Percentiles rank a stretch among this genome's conserved stretches.
Evolutionary conservation across 495 filamentous ascomycete species (phyloP).

Genomic region (Tetracladium marchalianum): DNA sequence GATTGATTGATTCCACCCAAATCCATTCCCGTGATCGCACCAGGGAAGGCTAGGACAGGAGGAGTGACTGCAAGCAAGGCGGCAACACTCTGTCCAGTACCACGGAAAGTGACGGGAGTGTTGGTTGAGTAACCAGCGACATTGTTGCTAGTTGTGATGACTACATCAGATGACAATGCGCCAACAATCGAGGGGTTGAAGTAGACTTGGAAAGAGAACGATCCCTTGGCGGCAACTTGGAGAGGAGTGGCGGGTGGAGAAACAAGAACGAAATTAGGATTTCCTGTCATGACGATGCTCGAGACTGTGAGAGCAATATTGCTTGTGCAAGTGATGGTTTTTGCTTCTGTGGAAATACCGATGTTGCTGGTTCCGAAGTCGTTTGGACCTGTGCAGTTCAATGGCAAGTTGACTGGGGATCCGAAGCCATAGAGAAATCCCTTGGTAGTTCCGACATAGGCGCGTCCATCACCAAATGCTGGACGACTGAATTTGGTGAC

Average conservation of each 20-base stretch:
- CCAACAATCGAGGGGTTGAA: slow-evolving; percentile 29
- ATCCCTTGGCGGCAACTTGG: slow-evolving; percentile 23
- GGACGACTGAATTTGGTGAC: slow-evolving; percentile 30
- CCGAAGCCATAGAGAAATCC: slow-evolving; percentile 27
- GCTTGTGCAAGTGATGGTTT: slow-evolving; percentile 23
- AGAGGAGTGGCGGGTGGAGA: slow-evolving; percentile 26
- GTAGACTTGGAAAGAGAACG: slow-evolving; percentile 29
- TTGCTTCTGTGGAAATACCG: slow-evolving; percentile 12
- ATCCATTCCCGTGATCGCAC: slow-evolving; percentile 25
- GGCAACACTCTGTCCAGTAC: slow-evolving; percentile 20
- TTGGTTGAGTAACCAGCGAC: slow-evolving; percentile 25
- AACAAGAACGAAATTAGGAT: slow-evolving; percentile 25
- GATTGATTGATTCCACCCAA: slow-evolving; percentile 19
- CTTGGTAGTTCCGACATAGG: slow-evolving; percentile 22
- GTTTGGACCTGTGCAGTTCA: slow-evolving; percentile 27
- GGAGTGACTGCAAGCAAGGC: slow-evolving; percentile 27
- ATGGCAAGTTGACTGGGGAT: slow-evolving; percentile 29
- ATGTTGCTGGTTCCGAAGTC: slow-evolving; percentile 25
- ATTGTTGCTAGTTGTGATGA: slow-evolving; percentile 28
- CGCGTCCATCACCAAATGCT: slow-evolving; percentile 27
- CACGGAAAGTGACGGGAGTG: slow-evolving; percentile 26
- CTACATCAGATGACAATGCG: slow-evolving; percentile 29
- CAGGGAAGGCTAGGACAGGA: slow-evolving; percentile 28
- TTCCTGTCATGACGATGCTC: slow-evolving; percentile 22
- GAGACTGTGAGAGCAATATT: slow-evolving; percentile 23